Conservation (phyloP, 176 grass and related monocot species). For the Rhynchospora pubera region DNA sequence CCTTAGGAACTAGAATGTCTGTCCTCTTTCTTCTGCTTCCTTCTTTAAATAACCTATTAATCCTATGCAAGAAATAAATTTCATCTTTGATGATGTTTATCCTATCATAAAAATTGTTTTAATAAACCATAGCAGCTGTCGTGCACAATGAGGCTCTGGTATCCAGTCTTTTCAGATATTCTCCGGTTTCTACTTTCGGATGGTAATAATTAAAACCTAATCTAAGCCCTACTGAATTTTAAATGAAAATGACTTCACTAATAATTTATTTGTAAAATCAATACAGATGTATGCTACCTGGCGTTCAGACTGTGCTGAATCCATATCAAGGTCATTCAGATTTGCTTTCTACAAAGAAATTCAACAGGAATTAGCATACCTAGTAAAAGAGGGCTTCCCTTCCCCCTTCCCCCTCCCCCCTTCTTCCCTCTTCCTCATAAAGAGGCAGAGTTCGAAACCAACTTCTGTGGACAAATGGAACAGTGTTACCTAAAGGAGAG, state of each 20-base stretch:
- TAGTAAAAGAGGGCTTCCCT: too few species aligned
- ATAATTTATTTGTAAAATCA: constrained; percentile 9
- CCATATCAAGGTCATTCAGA: too few species aligned
- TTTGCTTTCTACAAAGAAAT: too few species aligned
- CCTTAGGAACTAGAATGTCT: constrained; percentile 53
- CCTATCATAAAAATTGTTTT: background rate
- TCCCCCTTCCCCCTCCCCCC: too few species aligned
- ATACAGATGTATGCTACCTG: constrained; percentile 34
- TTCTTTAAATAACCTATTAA: constrained; percentile 55
- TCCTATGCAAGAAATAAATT: constrained; percentile 33
- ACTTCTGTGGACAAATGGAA: too few species aligned
- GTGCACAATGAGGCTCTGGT: background rate
- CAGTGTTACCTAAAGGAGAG: too few species aligned
- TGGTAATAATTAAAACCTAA: background rate
- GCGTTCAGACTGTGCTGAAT: constrained; percentile 61
- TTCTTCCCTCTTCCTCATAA: too few species aligned
- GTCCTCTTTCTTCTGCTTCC: constrained; percentile 59
- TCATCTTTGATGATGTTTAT: background rate
- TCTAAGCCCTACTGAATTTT: background rate
- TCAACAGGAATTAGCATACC: too few species aligned
- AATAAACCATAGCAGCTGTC: background rate
- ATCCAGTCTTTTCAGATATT: background rate
- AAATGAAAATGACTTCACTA: background rate
- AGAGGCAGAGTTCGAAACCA: too few species aligned
- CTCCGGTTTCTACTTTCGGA: background rate